Base-by-base conservation (phyloP, 2,329 filamentous ascomycete species). In the Fusarium torulosum region DNA sequence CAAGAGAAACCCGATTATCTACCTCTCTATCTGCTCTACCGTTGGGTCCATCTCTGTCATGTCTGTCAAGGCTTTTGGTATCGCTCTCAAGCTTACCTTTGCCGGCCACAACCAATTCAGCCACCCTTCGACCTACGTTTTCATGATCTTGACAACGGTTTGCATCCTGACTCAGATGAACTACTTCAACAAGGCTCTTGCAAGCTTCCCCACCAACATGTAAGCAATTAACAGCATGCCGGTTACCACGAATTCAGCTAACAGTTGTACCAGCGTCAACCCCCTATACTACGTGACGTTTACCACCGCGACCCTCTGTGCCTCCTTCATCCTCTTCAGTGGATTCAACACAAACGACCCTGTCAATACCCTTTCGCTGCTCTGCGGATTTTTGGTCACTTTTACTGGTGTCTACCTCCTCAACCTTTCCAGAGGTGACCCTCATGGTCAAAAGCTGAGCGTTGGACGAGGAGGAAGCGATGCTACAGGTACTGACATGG, bases 81-180 rank as follows among this genome's bases (percentile, higher is more conserved):
- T 98, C 77, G 96, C 96, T 35, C 85, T 99, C 70, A 99, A 99
- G 82, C 89, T 99, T 75, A 98, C 95, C 0, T 88, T 99, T 70
- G 89, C 86, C 46, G 96, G 95, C 53, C 91, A 96, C 80, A 99
- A 99, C 80, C 96, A 99, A 79, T 97, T 99, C 79, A 89, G 88
- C 7, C 93, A 97, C 73, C 93, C 96, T 3, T 97, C 94, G 49
- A 99, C 96, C 61, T 99, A 99, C 74, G 94, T 97, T 67, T 99
- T 99, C 78, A 90, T 95, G 80, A 97, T 99, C 70, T 88, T 98
- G 69, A 96, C 94, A 0, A 85, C 86, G 4, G 93, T 97, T 68
- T 99, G 96, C 83, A 98, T 99, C 76, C 79, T 99, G 71, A 97
- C 94, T 10, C 96, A 99, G 84, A 98, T 99, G 96, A 99, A 99